These are phyloP conservation scores for Cyberlindnera meyerae DNA, from an alignment of 805 yeast species.

Conservation along the genomic window DNA sequence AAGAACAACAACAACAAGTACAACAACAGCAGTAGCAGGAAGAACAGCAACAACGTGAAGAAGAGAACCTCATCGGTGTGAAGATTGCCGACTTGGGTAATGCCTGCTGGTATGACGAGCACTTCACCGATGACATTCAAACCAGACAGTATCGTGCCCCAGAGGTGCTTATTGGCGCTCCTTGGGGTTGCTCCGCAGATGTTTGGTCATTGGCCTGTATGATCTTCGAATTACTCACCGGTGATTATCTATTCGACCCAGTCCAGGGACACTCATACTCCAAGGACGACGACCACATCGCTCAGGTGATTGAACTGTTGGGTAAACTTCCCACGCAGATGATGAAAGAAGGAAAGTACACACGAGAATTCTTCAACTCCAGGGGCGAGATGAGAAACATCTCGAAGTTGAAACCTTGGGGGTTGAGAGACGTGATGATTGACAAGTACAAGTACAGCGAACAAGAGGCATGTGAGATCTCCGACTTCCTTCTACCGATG, in stretches of 20 bases:
- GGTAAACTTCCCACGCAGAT: slow-evolving; percentile 62
- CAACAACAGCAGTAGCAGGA: too few relatives aligned
- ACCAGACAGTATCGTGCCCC: slow-evolving; percentile 81
- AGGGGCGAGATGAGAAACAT: slow-evolving; percentile 74
- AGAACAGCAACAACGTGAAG: not conserved
- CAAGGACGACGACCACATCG: slow-evolving; percentile 94
- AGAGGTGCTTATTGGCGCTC: slow-evolving; percentile 71
- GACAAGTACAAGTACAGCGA: slow-evolving; percentile 79
- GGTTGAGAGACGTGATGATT: slow-evolving; percentile 67
- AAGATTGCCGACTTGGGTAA: slow-evolving; percentile 87
- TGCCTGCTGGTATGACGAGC: slow-evolving; percentile 64
- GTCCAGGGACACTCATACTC: slow-evolving; percentile 63
- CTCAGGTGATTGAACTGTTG: slow-evolving; percentile 83
- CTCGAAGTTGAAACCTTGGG: slow-evolving; percentile 84
- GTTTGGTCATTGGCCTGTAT: slow-evolving; percentile 96
- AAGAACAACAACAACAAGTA: too few relatives aligned
- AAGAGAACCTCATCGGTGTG: slow-evolving; percentile 55
- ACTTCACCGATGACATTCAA: slow-evolving; percentile 66
- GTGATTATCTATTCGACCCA: slow-evolving; percentile 93
- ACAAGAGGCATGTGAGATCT: slow-evolving; percentile 63
- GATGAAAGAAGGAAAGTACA: slow-evolving; percentile 55
- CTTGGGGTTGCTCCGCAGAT: slow-evolving; percentile 95
- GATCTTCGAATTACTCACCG: slow-evolving; percentile 85
- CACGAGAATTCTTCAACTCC: slow-evolving; percentile 59
- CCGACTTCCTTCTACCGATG: slow-evolving; percentile 84